Evolutionary conservation across 176 grass and related monocot species (phyloP), one percentile per base, ranked within the genome.

Genomic region (Olyra latifolia): DNA sequence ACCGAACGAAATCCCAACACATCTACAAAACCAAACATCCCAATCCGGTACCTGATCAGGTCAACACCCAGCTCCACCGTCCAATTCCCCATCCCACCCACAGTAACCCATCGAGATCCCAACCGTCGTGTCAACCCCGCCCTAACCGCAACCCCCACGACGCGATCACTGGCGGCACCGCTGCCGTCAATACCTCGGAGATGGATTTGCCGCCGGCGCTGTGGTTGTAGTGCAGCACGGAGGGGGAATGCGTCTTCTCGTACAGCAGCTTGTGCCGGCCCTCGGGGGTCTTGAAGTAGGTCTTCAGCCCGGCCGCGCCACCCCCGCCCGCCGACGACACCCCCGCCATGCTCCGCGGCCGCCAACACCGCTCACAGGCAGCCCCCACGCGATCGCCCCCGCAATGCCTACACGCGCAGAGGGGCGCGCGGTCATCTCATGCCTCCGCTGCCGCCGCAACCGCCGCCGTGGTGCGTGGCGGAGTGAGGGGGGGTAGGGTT

Each of bases 231-330:
- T 95, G 92, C 57, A 93, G 82, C 62, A 83, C 88, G 43, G 84
- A 69, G 66, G 89, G 69, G 22, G 97, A 90, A 82, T 93, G 93
- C 44, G 97, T 91, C 89, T 99, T 96, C 88, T 99, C 93, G 84
- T 93, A 91, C 84, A 88, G 90, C 71, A 95, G 86, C 82, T 93
- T 95, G 82, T 99, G 93, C 81, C 93, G 83, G 32, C 97, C 97
- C 80, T 99, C 97, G 30, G 97, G 93, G 17, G 97, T 99, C 88
- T 99, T 99, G 82, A 99, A 99, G 81, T 91, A 91, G 50, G 80
- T 88, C 97, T 99, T 99, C 14, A 93, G 79, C 69, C 81, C 90
- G 23, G 88, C 66, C 22, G 82, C 60, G 17, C 43, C 77, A 20
- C 76, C 84, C n/a, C 90, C 86, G 17, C 75, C 29, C 6, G 89